These are phyloP conservation scores for Penicillium freii DNA, from an alignment of 2,329 filamentous ascomycete genomes.

Conservation along the genomic window DNA sequence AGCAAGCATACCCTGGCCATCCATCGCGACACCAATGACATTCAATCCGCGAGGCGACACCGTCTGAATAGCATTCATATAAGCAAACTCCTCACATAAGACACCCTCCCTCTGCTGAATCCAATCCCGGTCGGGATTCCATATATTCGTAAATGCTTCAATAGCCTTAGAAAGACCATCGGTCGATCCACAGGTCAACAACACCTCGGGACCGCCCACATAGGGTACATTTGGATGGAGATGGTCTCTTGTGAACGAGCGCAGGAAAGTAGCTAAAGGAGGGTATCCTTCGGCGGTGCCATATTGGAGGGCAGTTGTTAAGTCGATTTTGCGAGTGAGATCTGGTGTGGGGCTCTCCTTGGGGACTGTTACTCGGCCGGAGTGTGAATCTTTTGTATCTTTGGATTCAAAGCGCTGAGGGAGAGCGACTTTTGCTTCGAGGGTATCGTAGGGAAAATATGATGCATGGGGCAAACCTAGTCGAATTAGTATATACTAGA, in stretches of 20 bases:
- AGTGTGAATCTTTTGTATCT: neutral
- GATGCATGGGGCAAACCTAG: neutral
- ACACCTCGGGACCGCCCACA: neutral
- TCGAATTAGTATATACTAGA: neutral
- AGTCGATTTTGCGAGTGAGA: neutral
- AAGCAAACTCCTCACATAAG: neutral
- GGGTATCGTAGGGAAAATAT: neutral
- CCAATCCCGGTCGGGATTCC: neutral
- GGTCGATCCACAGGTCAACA: neutral
- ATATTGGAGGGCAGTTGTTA: neutral
- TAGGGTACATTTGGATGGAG: neutral
- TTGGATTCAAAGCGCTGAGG: neutral
- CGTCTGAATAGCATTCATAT: neutral
- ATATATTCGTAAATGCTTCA: neutral
- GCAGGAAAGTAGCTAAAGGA: neutral
- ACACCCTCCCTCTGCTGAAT: neutral
- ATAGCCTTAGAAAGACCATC: neutral
- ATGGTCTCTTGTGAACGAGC: neutral
- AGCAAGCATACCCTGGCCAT: neutral
- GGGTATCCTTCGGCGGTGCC: neutral
- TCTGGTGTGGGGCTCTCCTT: neutral
- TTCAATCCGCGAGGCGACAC: neutral
- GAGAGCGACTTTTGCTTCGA: neutral
- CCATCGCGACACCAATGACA: neutral
- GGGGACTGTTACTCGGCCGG: neutral